Evolutionary conservation across 331 rosid genomes (phyloP).

Genomic region (Rhamnella rubrinervis): DNA sequence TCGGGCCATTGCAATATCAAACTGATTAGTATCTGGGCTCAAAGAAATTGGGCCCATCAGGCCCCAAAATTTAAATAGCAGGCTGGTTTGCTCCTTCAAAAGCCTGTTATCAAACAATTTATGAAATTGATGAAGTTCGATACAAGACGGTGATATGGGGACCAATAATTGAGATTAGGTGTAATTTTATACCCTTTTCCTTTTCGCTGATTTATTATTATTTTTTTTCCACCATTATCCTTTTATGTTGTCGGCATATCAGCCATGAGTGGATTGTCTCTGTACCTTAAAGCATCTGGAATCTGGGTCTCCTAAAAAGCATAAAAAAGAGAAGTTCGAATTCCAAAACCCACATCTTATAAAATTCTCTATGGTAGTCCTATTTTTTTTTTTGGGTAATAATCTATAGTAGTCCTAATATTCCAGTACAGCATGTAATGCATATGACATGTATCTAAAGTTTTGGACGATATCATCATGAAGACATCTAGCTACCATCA

Average conservation of each 20-base stretch:
- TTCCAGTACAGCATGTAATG: not conserved
- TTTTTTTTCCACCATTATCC: not conserved
- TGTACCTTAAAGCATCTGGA: not conserved
- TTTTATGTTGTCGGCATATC: not conserved
- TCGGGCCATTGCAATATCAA: too few species aligned
- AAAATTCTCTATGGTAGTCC: not conserved
- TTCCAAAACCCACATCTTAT: slow-evolving; percentile 13
- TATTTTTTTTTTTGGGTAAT: too few species aligned
- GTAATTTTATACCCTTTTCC: too few species aligned
- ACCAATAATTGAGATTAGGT: not conserved
- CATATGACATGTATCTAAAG: not conserved
- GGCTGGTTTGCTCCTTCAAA: not conserved
- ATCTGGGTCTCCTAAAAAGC: not conserved
- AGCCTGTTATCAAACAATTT: not conserved
- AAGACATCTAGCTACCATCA: not conserved
- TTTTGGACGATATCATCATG: not conserved
- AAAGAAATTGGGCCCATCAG: too few species aligned
- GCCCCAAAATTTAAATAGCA: too few species aligned
- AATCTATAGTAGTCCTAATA: not conserved
- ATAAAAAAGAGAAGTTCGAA: not conserved
- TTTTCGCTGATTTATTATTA: slow-evolving; percentile 1
- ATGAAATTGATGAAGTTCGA: not conserved
- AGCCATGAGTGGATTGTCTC: slow-evolving; percentile 15
- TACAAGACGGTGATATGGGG: not conserved
- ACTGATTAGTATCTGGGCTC: too few species aligned